Base-by-base conservation (phyloP, 345 rosid genomes). In the Eucalyptus lansdowneana region DNA sequence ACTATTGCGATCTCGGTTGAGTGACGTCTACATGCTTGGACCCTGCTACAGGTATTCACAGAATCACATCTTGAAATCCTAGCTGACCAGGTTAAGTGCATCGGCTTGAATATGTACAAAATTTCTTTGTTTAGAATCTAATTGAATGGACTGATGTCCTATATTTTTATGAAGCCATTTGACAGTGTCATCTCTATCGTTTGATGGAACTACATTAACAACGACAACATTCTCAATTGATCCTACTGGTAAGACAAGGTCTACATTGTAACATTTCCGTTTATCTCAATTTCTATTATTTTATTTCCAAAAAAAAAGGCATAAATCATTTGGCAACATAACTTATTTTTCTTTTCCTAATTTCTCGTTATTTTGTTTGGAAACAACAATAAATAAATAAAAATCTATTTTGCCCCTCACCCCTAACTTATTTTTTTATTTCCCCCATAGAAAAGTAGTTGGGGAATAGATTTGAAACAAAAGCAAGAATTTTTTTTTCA, bases 401-500 rank as follows among this genome's bases (percentile, higher is more conserved):
- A n/a, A n/a, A n/a, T n/a, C n/a, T n/a, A n/a, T n/a, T n/a, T n/a
- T n/a, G n/a, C n/a, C n/a, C n/a, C n/a, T n/a, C n/a, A n/a, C n/a
- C n/a, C n/a, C n/a, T n/a, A 51, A 51, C 56, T 51, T 51, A 17
- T 51, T 51, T 51, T 51, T 17, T 4, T 17, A 17, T 51, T 51
- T 17, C 0, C 4, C 22, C 0, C 0, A 7, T 51, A 51, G 4
- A 17, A 51, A 51, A 17, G 22, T 51, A 17, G 9, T 1, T 0
- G 1, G 1, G 22, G 2, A 51, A 17, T 51, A 51, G 4, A 17
- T 51, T 3, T 51, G 1, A 9, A 51, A 51, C 0, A 7, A 0
- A 17, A 51, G 3, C 0, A 51, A 4, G 5, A 17, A 51, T n/a
- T n/a, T n/a, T n/a, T n/a, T n/a, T n/a, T n/a, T n/a, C n/a, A 16